A percentile compares a stretch with the other conserved stretches of the same genome.
Conservation (phyloP, 495 filamentous ascomycete species). For the Acidomyces sp. region DNA sequence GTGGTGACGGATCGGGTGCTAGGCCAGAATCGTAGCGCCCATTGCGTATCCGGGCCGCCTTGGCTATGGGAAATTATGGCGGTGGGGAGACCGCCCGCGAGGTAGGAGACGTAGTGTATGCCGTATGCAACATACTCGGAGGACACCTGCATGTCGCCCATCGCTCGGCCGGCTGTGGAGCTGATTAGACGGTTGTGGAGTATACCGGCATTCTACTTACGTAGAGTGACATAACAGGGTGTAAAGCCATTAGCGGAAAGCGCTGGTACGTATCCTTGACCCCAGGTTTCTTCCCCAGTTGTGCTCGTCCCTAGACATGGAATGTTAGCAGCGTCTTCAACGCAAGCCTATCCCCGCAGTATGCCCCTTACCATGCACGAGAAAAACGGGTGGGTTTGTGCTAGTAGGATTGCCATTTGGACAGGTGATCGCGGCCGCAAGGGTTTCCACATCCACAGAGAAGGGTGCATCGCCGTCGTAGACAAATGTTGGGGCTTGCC, state of each 20-base stretch:
- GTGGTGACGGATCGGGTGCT: conserved; percentile 24
- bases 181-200: not conserved
- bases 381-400: conserved; percentile 10
- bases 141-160: conserved; percentile 19
- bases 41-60: conserved; percentile 36
- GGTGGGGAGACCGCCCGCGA: conserved; percentile 10
- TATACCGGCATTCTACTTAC: not conserved
- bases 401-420: conserved; percentile 14
- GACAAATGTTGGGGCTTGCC: conserved; percentile 4
- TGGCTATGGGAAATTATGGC: conserved; percentile 35
- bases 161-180: conserved; percentile 11
- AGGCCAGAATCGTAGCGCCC: conserved; percentile 42
- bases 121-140: conserved; percentile 8
- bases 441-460: conserved; percentile 8
- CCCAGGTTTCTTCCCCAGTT: conserved; percentile 17
- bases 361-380: conserved; percentile 13
- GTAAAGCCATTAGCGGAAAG: conserved; percentile 14
- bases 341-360: too few species aligned
- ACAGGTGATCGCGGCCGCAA: conserved; percentile 15
- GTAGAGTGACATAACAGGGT: conserved; percentile 15
- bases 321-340: too few species aligned
- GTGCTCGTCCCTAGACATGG: conserved; percentile 6
- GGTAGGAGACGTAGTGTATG: conserved; percentile 15
- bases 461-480: conserved; percentile 14
- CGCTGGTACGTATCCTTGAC: conserved; percentile 14